Conservation (phyloP, 2,329 filamentous ascomycete genomes). For the Aspergillus vadensis region DNA sequence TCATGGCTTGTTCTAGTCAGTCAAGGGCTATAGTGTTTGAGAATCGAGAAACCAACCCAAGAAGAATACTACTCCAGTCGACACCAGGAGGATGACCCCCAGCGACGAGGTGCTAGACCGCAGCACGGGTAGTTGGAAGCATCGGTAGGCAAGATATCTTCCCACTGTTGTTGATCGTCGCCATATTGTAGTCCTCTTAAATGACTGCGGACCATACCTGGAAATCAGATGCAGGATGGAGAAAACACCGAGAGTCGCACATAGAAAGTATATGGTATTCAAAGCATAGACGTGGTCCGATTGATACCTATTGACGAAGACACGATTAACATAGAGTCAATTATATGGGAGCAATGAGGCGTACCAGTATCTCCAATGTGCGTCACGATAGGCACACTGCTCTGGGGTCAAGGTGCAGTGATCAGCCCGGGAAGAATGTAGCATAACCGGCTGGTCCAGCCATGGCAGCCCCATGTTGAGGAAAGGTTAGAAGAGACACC, state of each 20-base stretch:
- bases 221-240: slow-evolving; percentile 43
- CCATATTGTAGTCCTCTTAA: slow-evolving; percentile 32
- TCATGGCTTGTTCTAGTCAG: slow-evolving; percentile 41
- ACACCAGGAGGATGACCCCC: slow-evolving; percentile 46
- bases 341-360: neutral
- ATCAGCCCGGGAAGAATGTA: slow-evolving; percentile 34
- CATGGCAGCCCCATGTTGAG: slow-evolving; percentile 27
- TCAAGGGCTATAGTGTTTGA: neutral
- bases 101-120: slow-evolving; percentile 50
- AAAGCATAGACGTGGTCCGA: slow-evolving; percentile 58
- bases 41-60: slow-evolving; percentile 34
- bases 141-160: slow-evolving; percentile 48
- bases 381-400: slow-evolving; percentile 33
- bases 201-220: slow-evolving; percentile 31
- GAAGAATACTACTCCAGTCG: slow-evolving; percentile 51
- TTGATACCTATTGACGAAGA: slow-evolving; percentile 48
- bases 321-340: neutral
- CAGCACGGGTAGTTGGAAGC: slow-evolving; percentile 37
- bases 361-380: slow-evolving; percentile 37
- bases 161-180: slow-evolving; percentile 37
- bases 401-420: slow-evolving; percentile 32
- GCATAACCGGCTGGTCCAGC: slow-evolving; percentile 35
- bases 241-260: slow-evolving; percentile 53
- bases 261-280: slow-evolving; percentile 56
- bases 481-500: neutral